Base-by-base conservation (phyloP, 1,139 yeast species). In the Diutina ranongensis region DNA sequence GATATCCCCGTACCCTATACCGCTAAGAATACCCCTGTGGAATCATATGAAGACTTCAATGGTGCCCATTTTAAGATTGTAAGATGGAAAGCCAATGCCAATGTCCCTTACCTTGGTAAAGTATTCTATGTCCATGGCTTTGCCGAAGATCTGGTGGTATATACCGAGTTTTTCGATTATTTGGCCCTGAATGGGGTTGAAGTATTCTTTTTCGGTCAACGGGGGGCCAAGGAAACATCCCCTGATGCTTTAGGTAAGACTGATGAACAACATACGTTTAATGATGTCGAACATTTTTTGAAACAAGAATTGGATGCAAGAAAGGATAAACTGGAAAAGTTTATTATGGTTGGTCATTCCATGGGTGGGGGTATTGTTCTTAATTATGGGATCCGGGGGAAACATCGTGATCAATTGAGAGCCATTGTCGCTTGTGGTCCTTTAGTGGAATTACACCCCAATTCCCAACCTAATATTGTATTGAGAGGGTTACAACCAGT, bases 361-460 rank as follows among this genome's bases (percentile, higher is more conserved):
- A 88, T 92, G 97, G 98, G 98, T 45, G 97, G 97, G 19, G 95
- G 85, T 0, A 80, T 87, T 46, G 67, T 70, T 0, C 67, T 88
- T 50, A 85, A 81, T 61, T 89, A 89, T 60, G 85, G 80, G 15
- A 72, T 82, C 46, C 64, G 66, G 44, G 97, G 97, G 3, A 74
- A 68, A 51, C 60, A 75, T 59, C 68, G 70, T 44, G 74, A 77
- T 35, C 56, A 69, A 25, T 54, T 89, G 45, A 66, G 68, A 45
- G 83, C 82, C 0, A 75, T 76, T 49, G 64, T 80, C 44, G 78
- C 76, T 2, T 67, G 75, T 34, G 89, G 83, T 1, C 97, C 97
- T 0, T 68, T 83, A 56, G 67, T 88, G 38, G 57, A 62, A 33
- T 64, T 83, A 46, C 84, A 81, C 55, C 65, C 79, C 63, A 52